Conservation (phyloP, 2,329 filamentous ascomycete species). For the Phyllosticta citribraziliensis region DNA sequence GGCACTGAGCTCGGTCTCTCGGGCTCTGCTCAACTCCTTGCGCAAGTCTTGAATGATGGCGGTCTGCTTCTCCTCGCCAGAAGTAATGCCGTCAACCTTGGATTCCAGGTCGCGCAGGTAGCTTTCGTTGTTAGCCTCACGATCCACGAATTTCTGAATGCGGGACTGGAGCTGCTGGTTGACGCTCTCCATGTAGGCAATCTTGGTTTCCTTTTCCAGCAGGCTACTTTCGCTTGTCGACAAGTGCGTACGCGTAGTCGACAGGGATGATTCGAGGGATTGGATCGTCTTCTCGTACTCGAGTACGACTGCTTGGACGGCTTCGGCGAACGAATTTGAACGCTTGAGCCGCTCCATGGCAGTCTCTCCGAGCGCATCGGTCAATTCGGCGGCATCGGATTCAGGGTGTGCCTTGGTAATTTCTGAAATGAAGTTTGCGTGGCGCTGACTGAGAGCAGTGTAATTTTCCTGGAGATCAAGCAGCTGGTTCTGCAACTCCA, state of each 20-base stretch:
- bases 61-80: conserved; percentile 85
- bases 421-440: conserved; percentile 91
- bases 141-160: conserved; percentile 85
- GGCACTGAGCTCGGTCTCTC: conserved; percentile 80
- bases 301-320: conserved; percentile 88
- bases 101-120: conserved; percentile 88
- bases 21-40: conserved; percentile 78
- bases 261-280: conserved; percentile 79
- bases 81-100: conserved; percentile 81
- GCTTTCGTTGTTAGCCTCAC: conserved; percentile 81
- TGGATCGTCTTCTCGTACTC: conserved; percentile 99
- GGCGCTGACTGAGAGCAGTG: conserved; percentile 76
- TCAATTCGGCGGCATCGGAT: conserved; percentile 44
- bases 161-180: conserved; percentile 81
- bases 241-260: conserved; percentile 74
- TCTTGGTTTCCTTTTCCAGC: conserved; percentile 87
- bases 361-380: conserved; percentile 60
- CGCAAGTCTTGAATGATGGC: conserved; percentile 77
- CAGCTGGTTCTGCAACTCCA: conserved; percentile 86
- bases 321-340: conserved; percentile 91
- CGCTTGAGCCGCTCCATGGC: conserved; percentile 83
- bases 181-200: conserved; percentile 85
- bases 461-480: conserved; percentile 94
- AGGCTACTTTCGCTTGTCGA: conserved; percentile 77
- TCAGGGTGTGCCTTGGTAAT: conserved; percentile 76